Base-by-base conservation (phyloP, 179 eudicot species). In the Heliamphora pulchella region DNA sequence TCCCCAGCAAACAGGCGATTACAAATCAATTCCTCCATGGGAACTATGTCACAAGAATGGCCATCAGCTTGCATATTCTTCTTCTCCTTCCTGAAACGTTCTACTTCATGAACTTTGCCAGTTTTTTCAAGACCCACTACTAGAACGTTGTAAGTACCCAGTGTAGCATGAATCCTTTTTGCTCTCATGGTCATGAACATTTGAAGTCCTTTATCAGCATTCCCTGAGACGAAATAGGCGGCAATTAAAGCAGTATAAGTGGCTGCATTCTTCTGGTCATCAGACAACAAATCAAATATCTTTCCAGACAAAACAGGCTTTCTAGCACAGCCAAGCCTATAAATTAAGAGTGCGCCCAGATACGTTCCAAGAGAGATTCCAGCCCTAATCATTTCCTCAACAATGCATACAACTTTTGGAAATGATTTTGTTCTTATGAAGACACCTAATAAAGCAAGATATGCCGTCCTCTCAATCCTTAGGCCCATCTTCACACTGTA, bases 381-480 rank as follows among this genome's bases (percentile, higher is more conserved):
- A 77, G 76, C 75, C 76, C 83, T 81, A 39, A 77, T 79, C 94
- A 92, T 91, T 75, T 86, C 81, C 81, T 87, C 88, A 68, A 90
- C 82, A 74, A 92, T 59, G 31, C 78, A 84, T 75, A 87, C 86
- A 31, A 87, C 88, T 81, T 81, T 87, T 20, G 76, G 65, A 66
- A 85, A 90, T 41, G 87, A 88, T 82, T 87, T 84, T 50, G 77
- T 76, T 80, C 98, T 86, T 5, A 90, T 79, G 48, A 88, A 78
- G 80, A 85, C 54, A 62, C 98, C 98, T 13, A 90, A 31, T 59
- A 93, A 85, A 53, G 97, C 86, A 83, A 89, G 91, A 89, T 82
- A 89, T 41, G 90, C 86, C 39, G 72, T 80, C 81, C 78, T 82
- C 20, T 87, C 84, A 47, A 91, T 69, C 59, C n/a, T 74, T 79